Evolutionary conservation across 345 rosid species (phyloP).

Genomic region (Boechera retrofracta): DNA sequence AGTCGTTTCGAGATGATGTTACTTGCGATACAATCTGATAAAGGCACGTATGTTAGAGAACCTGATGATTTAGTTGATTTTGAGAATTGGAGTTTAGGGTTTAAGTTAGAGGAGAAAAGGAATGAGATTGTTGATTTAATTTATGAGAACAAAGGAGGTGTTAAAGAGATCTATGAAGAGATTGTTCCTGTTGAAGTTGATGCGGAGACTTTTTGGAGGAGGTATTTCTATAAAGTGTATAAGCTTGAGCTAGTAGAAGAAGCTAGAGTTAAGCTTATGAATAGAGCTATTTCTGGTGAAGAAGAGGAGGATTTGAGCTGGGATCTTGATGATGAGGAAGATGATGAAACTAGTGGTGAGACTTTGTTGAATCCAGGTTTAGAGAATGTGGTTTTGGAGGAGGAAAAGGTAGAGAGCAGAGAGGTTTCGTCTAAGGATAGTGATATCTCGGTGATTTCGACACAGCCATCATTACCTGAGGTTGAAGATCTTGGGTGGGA

Average conservation of each 20-base stretch:
- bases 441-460: constrained; percentile 70
- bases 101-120: constrained; percentile 53
- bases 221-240: constrained; percentile 62
- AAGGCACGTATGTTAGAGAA: constrained; percentile 53
- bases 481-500: constrained; percentile 87
- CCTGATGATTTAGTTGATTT: constrained; percentile 63
- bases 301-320: constrained; percentile 83
- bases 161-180: constrained; percentile 52
- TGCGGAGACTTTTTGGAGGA: constrained; percentile 61
- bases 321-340: constrained; percentile 71
- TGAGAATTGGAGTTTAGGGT: constrained; percentile 62
- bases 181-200: constrained; percentile 57
- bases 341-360: constrained; percentile 22
- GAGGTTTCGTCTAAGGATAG: constrained; percentile 63
- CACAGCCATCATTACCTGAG: constrained; percentile 57
- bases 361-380: neutral
- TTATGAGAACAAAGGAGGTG: constrained; percentile 40
- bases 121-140: constrained; percentile 53
- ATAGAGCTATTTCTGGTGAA: constrained; percentile 58
- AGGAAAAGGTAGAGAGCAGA: constrained; percentile 45
- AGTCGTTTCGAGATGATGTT: constrained; percentile 76
- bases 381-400: constrained; percentile 35
- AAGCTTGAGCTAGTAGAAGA: constrained; percentile 69
- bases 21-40: constrained; percentile 57
- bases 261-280: constrained; percentile 68